Conservation (phyloP, 2,329 filamentous ascomycete species). For the Diaporthe sp. region DNA sequence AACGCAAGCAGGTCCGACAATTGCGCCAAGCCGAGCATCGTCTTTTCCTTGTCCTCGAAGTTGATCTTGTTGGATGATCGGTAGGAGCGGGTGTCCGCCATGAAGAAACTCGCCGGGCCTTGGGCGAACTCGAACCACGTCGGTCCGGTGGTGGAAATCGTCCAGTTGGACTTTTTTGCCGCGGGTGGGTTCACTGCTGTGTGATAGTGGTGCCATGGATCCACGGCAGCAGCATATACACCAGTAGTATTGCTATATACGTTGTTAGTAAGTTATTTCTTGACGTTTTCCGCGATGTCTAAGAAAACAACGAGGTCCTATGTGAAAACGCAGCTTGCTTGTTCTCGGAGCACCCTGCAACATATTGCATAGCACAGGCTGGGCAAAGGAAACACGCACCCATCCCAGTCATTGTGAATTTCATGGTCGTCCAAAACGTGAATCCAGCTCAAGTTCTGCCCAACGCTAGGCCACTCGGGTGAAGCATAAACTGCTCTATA, state of each 20-base stretch:
- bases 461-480: conserved; percentile 86
- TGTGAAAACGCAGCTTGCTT: no score
- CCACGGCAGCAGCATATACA: conserved; percentile 82
- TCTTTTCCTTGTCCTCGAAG: conserved; percentile 76
- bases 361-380: background rate
- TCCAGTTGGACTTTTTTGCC: conserved; percentile 63
- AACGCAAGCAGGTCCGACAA: conserved; percentile 84
- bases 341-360: background rate
- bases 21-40: conserved; percentile 88
- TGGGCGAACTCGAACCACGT: conserved; percentile 93
- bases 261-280: background rate
- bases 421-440: conserved; percentile 98
- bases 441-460: conserved; percentile 91
- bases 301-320: no score
- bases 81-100: conserved; percentile 92
- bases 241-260: conserved; percentile 77
- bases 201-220: conserved; percentile 91
- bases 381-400: background rate
- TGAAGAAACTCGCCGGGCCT: conserved; percentile 93
- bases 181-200: conserved; percentile 84
- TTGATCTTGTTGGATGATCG: conserved; percentile 77
- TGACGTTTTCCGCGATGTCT: no score
- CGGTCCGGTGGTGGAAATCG: conserved; percentile 61
- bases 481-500: conserved; percentile 97
- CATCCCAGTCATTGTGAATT: conserved; percentile 92